Percentiles rank a stretch among this genome's conserved stretches.
phyloP scores from a whole-genome alignment of 805 yeast genomes.

The Monosporozyma aerobia region DNA sequence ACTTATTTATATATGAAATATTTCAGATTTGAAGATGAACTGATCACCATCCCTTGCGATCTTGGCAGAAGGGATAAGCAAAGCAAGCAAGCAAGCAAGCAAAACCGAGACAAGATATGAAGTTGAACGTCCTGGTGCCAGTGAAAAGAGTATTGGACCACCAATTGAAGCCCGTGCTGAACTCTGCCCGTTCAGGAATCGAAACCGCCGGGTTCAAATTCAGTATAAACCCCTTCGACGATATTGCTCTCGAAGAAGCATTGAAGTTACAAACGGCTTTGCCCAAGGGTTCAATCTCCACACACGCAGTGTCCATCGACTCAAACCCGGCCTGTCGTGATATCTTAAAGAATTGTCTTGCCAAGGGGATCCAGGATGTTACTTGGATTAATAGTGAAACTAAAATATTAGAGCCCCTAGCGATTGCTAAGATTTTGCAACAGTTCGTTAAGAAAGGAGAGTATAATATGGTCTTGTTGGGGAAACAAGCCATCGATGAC shows the following conservation, averaged over 20 bases:
- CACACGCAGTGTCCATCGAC: slow-evolving; percentile 80
- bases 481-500: slow-evolving; percentile 95
- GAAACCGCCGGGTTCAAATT: slow-evolving; percentile 87
- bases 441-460: slow-evolving; percentile 60
- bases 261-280: slow-evolving; percentile 56
- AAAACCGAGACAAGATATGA: too few relatives aligned
- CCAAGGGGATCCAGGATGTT: slow-evolving; percentile 87
- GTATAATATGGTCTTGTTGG: slow-evolving; percentile 76
- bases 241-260: slow-evolving; percentile 95
- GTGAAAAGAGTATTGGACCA: slow-evolving; percentile 92
- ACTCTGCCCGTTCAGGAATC: slow-evolving; percentile 67
- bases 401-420: slow-evolving; percentile 68
- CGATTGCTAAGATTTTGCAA: slow-evolving; percentile 77
- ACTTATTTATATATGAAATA: not conserved
- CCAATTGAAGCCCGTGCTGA: slow-evolving; percentile 87
- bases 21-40: not conserved
- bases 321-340: slow-evolving; percentile 80
- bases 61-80: not conserved
- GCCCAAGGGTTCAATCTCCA: slow-evolving; percentile 55
- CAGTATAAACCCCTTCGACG: slow-evolving; percentile 94
- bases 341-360: slow-evolving; percentile 78
- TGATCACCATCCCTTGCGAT: not conserved
- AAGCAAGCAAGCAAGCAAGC: not conserved
- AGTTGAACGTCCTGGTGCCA: slow-evolving; percentile 62
- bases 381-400: slow-evolving; percentile 69